Conservation (phyloP, 495 filamentous ascomycete species). For the Margaritispora aquatica region DNA sequence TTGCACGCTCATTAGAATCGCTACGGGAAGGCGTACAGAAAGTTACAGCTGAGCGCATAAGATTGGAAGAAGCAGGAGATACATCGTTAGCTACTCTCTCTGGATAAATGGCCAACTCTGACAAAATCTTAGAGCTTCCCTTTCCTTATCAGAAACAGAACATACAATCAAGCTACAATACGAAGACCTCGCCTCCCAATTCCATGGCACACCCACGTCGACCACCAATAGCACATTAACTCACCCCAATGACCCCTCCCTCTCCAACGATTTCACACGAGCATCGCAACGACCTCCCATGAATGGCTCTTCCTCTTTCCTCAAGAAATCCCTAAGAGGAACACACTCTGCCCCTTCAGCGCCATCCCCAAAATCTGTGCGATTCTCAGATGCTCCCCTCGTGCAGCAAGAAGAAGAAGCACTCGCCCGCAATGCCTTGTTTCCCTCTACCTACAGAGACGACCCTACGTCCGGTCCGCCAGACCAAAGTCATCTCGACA, state of each 20-base stretch:
- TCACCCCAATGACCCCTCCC: conserved; percentile 60
- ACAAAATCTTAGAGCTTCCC: conserved; percentile 33
- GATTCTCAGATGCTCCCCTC: conserved; percentile 69
- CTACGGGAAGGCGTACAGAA: conserved; percentile 76
- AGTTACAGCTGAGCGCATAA: conserved; percentile 59
- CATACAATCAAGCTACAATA: conserved; percentile 51
- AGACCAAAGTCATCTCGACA: conserved; percentile 63
- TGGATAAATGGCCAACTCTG: conserved; percentile 1
- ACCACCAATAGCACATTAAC: conserved; percentile 40
- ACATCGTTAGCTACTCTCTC: conserved; percentile 34
- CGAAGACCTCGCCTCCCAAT: conserved; percentile 50
- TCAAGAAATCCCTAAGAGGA: conserved; percentile 29
- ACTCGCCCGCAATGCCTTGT: conserved; percentile 57
- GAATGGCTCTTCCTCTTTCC: conserved; percentile 32
- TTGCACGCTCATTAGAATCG: conserved; percentile 81
- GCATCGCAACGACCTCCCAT: conserved; percentile 39
- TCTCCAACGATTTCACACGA: conserved; percentile 60
- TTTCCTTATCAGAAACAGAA: conserved; percentile 40
- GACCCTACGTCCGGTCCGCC: conserved; percentile 35
- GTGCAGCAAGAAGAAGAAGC: conserved; percentile 43
- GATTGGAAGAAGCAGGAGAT: conserved; percentile 57
- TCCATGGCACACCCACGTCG: conserved; percentile 51
- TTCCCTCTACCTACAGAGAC: conserved; percentile 48
- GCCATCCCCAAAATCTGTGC: conserved; percentile 64
- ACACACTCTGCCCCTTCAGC: conserved; percentile 8